Conservation (phyloP, 306 rosid genomes). For the Citrullus colocynthis region DNA sequence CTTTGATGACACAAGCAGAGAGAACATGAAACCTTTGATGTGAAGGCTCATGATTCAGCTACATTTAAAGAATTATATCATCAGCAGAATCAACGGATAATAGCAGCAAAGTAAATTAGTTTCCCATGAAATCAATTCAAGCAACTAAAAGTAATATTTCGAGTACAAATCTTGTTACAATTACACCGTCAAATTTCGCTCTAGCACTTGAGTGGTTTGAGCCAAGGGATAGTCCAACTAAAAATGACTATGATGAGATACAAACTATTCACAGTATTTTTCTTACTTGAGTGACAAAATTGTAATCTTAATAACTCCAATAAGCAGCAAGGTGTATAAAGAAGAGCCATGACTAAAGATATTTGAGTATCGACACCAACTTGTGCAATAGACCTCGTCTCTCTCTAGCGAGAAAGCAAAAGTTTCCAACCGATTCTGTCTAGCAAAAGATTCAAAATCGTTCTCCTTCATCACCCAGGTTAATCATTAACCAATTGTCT, state of each 20-base stretch:
- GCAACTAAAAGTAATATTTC: not conserved
- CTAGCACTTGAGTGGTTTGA: not conserved
- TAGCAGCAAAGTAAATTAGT: not conserved
- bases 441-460: not conserved
- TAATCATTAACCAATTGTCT: constrained; percentile 42
- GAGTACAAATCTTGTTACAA: not conserved
- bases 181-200: not conserved
- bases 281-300: not conserved
- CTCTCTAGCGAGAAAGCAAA: constrained; percentile 30
- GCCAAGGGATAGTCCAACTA: not conserved
- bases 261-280: not conserved
- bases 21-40: not conserved
- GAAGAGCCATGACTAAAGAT: constrained; percentile 1
- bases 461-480: constrained; percentile 23
- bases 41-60: not conserved
- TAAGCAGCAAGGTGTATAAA: not conserved
- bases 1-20: not conserved
- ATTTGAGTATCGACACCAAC: constrained; percentile 43
- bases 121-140: not conserved
- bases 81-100: not conserved
- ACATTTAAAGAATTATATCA: too few species aligned
- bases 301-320: not conserved
- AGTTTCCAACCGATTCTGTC: constrained; percentile 43
- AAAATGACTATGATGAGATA: not conserved
- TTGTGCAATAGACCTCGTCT: constrained; percentile 14